Percentiles rank a stretch among this genome's conserved stretches.
Conservation (phyloP, 306 rosid species). For the Dryas alaskensis region DNA sequence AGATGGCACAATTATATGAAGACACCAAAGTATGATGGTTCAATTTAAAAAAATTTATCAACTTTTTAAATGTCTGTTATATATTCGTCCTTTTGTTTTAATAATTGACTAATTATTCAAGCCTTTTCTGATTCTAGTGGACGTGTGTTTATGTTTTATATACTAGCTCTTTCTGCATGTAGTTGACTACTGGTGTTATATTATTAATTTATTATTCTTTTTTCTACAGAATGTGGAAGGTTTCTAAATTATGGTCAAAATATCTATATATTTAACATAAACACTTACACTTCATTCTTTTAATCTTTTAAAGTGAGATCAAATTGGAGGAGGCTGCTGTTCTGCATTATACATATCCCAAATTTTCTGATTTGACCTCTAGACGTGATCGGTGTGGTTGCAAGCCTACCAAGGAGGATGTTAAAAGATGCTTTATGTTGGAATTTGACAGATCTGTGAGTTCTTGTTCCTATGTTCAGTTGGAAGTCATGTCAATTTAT, state of each 20-base stretch:
- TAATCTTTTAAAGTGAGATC: slow-evolving; percentile 57
- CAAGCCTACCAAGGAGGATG: slow-evolving; percentile 93
- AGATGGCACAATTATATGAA: slow-evolving; percentile 99
- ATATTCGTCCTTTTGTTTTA: neutral
- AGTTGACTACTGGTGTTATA: neutral
- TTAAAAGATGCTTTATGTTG: slow-evolving; percentile 98
- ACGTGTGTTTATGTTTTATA: neutral
- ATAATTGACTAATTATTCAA: no score
- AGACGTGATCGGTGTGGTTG: slow-evolving; percentile 98
- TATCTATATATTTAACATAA: neutral
- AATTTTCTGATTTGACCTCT: slow-evolving; percentile 91
- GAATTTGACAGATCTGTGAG: slow-evolving; percentile 97
- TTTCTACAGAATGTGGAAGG: neutral
- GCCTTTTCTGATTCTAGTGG: neutral
- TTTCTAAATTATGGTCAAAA: neutral
- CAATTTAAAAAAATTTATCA: slow-evolving; percentile 7
- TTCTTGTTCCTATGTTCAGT: slow-evolving; percentile 9
- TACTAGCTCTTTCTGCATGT: neutral
- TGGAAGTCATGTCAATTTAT: neutral
- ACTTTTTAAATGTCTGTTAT: neutral
- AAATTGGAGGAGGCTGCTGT: slow-evolving; percentile 99
- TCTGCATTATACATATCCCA: slow-evolving; percentile 93
- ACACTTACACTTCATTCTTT: neutral
- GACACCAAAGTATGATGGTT: slow-evolving; percentile 66
- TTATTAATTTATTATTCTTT: neutral